Evolutionary conservation across 805 yeast genomes (phyloP).

Genomic region (Saturnispora bothae): DNA sequence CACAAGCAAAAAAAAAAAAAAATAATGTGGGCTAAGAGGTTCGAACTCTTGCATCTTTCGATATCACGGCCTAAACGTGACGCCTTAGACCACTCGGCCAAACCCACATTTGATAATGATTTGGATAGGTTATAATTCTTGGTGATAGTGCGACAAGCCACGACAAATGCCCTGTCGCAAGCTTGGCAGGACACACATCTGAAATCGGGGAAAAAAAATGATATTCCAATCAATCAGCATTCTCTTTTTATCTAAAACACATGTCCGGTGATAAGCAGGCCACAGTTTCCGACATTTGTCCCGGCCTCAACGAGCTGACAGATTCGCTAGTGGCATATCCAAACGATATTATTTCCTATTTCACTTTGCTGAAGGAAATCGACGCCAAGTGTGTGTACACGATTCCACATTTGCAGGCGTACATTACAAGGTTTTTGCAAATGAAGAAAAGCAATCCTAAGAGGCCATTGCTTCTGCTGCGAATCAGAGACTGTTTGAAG

Average conservation of each 20-base stretch:
- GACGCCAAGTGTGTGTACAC: constrained; percentile 85
- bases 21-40: constrained; percentile 21
- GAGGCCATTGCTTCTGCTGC: constrained; percentile 28
- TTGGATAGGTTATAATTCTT: too few relatives aligned
- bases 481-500: constrained; percentile 36
- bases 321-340: constrained; percentile 92
- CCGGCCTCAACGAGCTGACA: constrained; percentile 84
- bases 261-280: constrained; percentile 13
- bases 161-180: background rate
- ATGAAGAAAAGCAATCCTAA: constrained; percentile 29
- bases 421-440: constrained; percentile 39
- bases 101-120: too few relatives aligned
- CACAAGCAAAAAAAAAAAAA: background rate
- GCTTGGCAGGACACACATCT: too few relatives aligned
- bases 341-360: constrained; percentile 66
- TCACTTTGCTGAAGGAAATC: constrained; percentile 82
- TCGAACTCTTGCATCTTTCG: constrained; percentile 22
- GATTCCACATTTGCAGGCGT: constrained; percentile 52
- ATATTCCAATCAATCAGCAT: background rate
- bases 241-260: background rate
- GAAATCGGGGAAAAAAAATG: too few relatives aligned
- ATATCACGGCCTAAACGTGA: constrained; percentile 23
- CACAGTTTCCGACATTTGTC: constrained; percentile 37
- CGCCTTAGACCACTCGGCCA: constrained; percentile 25
- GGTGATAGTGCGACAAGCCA: background rate